Base-by-base conservation (phyloP, 305 asterid genomes). In the Solanum chacoense region DNA sequence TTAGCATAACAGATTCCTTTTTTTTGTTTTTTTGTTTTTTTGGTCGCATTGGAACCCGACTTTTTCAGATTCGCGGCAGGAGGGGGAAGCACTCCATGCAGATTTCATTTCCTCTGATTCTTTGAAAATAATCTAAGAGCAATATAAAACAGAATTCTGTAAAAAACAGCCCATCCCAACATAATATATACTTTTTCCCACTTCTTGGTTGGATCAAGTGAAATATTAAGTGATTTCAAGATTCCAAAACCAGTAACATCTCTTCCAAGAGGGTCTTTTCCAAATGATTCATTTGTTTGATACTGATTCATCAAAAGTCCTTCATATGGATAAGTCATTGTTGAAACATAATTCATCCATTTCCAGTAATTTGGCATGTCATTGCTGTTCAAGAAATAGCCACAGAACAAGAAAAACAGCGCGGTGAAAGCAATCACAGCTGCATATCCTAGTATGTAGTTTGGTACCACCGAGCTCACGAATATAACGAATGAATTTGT, bases 341-440 rank as follows among this genome's bases (percentile, higher is more conserved):
- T 95, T 2, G 98, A 95, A 8, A 91, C 63, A 32, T 93, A 93
- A 67, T 95, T 91, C 98, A 95, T 94, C 98, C 98, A 96, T 79
- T 91, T 95, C 98, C 98, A 96, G 69, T 93, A 93, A 12, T 4
- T 8, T 1, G 98, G 98, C 73, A 96, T 96, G 5, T 88, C 96
- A 24, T 90, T 84, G 85, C 93, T 93, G 88, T 88, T 90, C 88
- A 94, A 55, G 85, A 95, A 94, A 89, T 95, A 96, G 2, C 98
- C 98, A 42, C 98, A 96, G 84, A 96, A 96, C 73, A 96, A 92
- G 91, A 95, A 96, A 91, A 96, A 96, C 2, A 96, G 93, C 0
- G 98, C 98, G 0, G 95, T 96, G 95, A 96, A 96, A 8, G 99
- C 99, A 24, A 96, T 96, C 5, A 95, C 98, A 11, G 98, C 98